A percentile compares a stretch with the other conserved stretches of the same genome.
Conservation (phyloP, 1,284 basidiomycete genomes). For the Trichosporon coremiiforme region DNA sequence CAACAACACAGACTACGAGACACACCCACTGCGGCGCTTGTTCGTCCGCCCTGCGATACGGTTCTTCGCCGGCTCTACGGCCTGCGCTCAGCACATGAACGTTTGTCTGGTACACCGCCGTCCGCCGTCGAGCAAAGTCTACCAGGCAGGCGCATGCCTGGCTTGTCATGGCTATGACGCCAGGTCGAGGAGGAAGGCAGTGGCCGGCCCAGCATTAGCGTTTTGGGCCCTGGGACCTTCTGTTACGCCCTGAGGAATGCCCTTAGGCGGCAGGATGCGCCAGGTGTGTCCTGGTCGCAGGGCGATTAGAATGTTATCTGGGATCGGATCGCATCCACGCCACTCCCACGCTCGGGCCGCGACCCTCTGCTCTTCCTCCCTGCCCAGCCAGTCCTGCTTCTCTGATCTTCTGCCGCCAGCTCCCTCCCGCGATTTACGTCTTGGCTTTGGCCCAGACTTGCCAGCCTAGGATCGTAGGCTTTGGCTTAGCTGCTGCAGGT, state of each 20-base stretch:
- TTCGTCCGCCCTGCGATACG: neutral
- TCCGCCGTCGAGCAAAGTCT: no score
- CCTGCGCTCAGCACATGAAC: neutral
- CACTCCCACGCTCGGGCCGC: slow-evolving; percentile 12
- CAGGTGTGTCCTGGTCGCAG: neutral
- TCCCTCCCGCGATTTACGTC: neutral
- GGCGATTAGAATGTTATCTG: slow-evolving; percentile 14
- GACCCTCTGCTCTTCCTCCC: neutral
- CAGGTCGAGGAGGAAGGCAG: neutral
- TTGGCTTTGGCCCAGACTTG: neutral
- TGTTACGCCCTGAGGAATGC: neutral
- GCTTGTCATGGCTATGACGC: neutral
- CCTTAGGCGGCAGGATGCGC: neutral
- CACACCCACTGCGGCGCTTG: neutral
- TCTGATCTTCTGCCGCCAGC: no score
- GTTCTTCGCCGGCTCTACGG: neutral
- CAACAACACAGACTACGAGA: neutral
- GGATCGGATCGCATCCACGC: slow-evolving; percentile 12
- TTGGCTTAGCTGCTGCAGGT: neutral
- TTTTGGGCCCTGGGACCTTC: neutral
- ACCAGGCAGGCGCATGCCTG: no score
- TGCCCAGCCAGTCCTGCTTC: no score
- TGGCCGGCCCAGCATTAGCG: neutral
- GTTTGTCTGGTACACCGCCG: neutral
- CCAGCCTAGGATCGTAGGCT: neutral